phyloP scores from a whole-genome alignment of 2,329 filamentous ascomycete genomes.

The Arthroderma uncinatum region DNA sequence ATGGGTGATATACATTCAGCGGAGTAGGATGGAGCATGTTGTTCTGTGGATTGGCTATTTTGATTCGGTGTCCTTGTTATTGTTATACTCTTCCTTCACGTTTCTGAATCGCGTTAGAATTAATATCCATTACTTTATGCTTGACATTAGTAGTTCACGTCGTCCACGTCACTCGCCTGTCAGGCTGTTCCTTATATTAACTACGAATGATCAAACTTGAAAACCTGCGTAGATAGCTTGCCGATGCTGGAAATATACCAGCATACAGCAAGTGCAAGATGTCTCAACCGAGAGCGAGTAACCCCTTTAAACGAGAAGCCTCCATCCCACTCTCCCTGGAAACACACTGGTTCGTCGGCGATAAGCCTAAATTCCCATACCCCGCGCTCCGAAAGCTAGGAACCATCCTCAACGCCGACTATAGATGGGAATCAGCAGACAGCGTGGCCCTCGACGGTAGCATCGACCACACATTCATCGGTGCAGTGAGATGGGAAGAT shows the following conservation, averaged over 20 bases:
- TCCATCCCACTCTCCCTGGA: constrained; percentile 22
- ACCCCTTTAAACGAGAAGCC: neutral
- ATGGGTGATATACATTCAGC: neutral
- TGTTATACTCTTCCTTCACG: neutral
- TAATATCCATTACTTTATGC: neutral
- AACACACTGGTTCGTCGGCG: constrained; percentile 23
- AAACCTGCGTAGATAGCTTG: too few relatives aligned
- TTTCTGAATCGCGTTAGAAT: neutral
- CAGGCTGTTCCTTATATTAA: too few relatives aligned
- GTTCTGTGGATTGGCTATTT: neutral
- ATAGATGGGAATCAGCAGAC: constrained; percentile 14
- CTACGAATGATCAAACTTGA: too few relatives aligned
- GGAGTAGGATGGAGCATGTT: constrained; percentile 5
- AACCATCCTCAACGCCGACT: constrained; percentile 10
- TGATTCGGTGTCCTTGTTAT: neutral
- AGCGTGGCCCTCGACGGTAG: constrained; percentile 9
- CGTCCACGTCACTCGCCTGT: too few relatives aligned
- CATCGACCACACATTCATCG: constrained; percentile 18
- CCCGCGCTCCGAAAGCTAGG: constrained; percentile 10
- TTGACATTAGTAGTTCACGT: neutral
- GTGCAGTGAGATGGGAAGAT: constrained; percentile 23
- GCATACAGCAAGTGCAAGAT: too few relatives aligned
- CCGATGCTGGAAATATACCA: too few relatives aligned
- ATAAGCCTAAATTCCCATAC: constrained; percentile 18
- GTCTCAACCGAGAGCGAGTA: neutral